Evolutionary conservation across 2,329 filamentous ascomycete genomes (phyloP).

Genomic region (Phymatotrichopsis omnivora): DNA sequence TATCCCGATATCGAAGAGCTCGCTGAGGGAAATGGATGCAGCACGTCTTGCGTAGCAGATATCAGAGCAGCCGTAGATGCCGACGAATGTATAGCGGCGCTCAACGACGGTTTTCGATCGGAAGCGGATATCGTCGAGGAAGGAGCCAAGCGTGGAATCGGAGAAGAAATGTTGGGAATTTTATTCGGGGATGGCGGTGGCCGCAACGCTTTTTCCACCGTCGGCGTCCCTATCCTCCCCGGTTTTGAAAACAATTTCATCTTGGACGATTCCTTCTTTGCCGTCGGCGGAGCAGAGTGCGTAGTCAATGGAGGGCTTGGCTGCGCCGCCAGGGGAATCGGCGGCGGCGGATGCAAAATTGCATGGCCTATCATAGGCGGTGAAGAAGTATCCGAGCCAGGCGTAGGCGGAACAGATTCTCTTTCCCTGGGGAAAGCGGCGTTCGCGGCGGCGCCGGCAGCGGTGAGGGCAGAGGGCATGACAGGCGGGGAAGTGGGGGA

Average conservation of each 20-base stretch:
- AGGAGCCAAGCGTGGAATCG: slow-evolving; percentile 26
- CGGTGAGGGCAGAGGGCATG: slow-evolving; percentile 47
- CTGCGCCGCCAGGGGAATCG: not conserved
- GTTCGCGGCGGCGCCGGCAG: slow-evolving; percentile 44
- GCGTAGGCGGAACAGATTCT: slow-evolving; percentile 47
- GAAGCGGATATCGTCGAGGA: too few species aligned
- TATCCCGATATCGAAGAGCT: slow-evolving; percentile 7
- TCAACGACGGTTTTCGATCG: too few species aligned
- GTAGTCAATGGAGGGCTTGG: slow-evolving; percentile 6
- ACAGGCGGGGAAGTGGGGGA: slow-evolving; percentile 39
- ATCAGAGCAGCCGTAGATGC: slow-evolving; percentile 22
- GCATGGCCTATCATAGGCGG: slow-evolving; percentile 36
- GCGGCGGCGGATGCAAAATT: slow-evolving; percentile 35
- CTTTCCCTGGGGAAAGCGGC: slow-evolving; percentile 49
- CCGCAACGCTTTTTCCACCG: slow-evolving; percentile 47
- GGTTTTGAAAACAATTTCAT: slow-evolving; percentile 61
- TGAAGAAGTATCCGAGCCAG: too few species aligned
- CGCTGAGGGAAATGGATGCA: slow-evolving; percentile 4
- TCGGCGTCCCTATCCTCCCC: slow-evolving; percentile 50
- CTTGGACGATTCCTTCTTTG: slow-evolving; percentile 50
- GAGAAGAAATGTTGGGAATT: slow-evolving; percentile 33
- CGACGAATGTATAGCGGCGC: slow-evolving; percentile 9
- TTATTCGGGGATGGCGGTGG: slow-evolving; percentile 51
- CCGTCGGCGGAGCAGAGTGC: slow-evolving; percentile 24
- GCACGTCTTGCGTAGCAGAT: slow-evolving; percentile 24